phyloP scores from a whole-genome alignment of 2,329 filamentous ascomycete species.

The Colletotrichum tamarilloi region DNA sequence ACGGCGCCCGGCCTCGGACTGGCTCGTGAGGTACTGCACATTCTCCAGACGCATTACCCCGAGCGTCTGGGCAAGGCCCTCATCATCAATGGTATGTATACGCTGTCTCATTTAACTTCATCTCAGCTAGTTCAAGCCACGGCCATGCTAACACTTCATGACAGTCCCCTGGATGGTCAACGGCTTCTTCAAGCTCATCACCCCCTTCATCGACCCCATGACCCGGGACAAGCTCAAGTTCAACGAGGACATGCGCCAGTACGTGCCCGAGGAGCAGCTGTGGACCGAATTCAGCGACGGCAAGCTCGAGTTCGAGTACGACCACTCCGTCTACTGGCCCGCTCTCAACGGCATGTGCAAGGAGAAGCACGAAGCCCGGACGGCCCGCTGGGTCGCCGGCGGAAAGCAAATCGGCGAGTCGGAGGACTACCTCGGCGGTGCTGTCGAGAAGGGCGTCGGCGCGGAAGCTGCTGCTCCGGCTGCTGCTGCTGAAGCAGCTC shows the following conservation, averaged over 20 bases:
- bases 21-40: constrained; percentile 85
- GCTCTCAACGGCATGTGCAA: constrained; percentile 79
- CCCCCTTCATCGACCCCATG: constrained; percentile 93
- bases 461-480: not conserved
- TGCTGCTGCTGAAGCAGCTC: not conserved
- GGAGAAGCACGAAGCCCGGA: constrained; percentile 70
- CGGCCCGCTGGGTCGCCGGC: constrained; percentile 79
- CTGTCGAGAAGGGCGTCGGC: constrained; percentile 34
- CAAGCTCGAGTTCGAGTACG: constrained; percentile 89
- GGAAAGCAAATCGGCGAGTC: constrained; percentile 87
- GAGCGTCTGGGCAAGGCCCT: constrained; percentile 90
- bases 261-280: constrained; percentile 85
- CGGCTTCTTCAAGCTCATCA: constrained; percentile 96
- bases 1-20: constrained; percentile 78
- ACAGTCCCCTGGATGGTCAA: constrained; percentile 90
- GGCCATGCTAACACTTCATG: not conserved
- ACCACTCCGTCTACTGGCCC: constrained; percentile 91
- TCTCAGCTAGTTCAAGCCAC: not conserved
- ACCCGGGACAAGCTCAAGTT: constrained; percentile 97
- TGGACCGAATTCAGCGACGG: constrained; percentile 81
- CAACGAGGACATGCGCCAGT: constrained; percentile 88
- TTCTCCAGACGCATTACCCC: constrained; percentile 95
- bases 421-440: constrained; percentile 86
- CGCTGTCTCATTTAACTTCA: too few relatives aligned
- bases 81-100: constrained; percentile 81